Evolutionary conservation across 345 rosid species (phyloP), one percentile per base, ranked within the genome.

Genomic region (Aurinia saxatilis): DNA sequence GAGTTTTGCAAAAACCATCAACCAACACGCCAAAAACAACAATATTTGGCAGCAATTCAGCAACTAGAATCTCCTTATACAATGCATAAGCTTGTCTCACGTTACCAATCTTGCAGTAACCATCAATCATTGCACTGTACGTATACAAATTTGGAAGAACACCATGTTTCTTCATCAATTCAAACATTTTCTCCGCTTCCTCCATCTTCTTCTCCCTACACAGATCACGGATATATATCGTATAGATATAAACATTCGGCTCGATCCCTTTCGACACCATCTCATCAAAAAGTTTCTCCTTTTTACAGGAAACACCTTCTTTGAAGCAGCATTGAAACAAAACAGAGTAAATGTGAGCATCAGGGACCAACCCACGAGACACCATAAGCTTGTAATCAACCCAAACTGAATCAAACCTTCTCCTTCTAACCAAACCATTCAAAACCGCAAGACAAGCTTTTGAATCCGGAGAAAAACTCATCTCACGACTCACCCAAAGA

Each of bases 1-100:
- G 73, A 21, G 64, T 74, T 73, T 77, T 84, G 62, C 91, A 81
- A 45, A 87, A 79, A 10, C 80, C 87, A 77, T 82, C 78, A 1
- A 80, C 48, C 35, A 87, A 63, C 40, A 68, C 66, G 16, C 87
- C 87, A n/a, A 78, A 83, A 1, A 83, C 63, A 51, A 87, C 67
- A 73, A 80, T 74, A 73, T 80, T 76, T 57, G 91, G 91, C 47
- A 38, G 65, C 44, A 83, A 37, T 10, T 79, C 77, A 58, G 61
- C 60, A n/a, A 10, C 68, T 50, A 74, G 44, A 73, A 81, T 62
- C 57, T 75, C 82, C 50, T 48, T 41, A 50, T 80, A 81, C 61
- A 88, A 57, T 5, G 34, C 57, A 47, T 80, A 62, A n/a, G 70
- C 90, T 30, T 67, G 74, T 50, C 71, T 73, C 27, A 77, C 57